Conservation (phyloP, 2,329 filamentous ascomycete genomes). For the Ophiocordyceps camponoti-floridani region DNA sequence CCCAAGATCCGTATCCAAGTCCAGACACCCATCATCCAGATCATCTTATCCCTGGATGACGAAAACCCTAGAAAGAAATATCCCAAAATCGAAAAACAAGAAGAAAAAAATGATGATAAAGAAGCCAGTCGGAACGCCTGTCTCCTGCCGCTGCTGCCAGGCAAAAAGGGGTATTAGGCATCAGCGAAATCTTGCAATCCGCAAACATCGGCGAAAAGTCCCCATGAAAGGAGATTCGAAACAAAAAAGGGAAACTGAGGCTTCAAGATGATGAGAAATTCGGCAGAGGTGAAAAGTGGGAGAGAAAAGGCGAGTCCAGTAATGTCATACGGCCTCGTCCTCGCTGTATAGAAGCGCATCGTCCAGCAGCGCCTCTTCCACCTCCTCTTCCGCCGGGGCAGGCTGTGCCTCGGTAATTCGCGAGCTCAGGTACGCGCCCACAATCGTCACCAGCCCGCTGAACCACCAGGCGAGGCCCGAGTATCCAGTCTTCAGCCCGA, state of each 20-base stretch:
- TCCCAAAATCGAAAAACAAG: neutral
- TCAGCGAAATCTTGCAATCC: neutral
- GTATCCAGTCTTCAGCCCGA: conserved; percentile 63
- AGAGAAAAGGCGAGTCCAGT: neutral
- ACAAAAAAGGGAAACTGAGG: neutral
- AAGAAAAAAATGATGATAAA: neutral
- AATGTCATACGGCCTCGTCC: conserved; percentile 11
- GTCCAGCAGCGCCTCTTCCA: conserved; percentile 19
- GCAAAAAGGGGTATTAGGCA: conserved; percentile 4
- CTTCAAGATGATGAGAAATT: no score
- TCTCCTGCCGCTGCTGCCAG: conserved; percentile 1
- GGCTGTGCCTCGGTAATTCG: conserved; percentile 50
- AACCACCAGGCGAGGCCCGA: conserved; percentile 91
- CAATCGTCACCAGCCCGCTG: conserved; percentile 56
- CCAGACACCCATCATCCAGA: neutral
- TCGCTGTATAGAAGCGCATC: conserved; percentile 15
- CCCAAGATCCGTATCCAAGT: no score
- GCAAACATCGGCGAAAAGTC: neutral
- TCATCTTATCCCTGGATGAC: neutral
- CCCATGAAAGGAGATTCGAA: no score
- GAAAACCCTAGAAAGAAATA: neutral
- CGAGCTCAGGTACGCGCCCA: conserved; percentile 58
- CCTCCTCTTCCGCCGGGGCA: conserved; percentile 13
- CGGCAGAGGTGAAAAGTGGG: neutral
- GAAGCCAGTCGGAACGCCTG: conserved; percentile 2